Percentiles rank a stretch among this genome's conserved stretches.
These are phyloP conservation scores for Calonectria ilicicola DNA, from an alignment of 2,329 filamentous ascomycete genomes.

Conservation along the genomic window DNA sequence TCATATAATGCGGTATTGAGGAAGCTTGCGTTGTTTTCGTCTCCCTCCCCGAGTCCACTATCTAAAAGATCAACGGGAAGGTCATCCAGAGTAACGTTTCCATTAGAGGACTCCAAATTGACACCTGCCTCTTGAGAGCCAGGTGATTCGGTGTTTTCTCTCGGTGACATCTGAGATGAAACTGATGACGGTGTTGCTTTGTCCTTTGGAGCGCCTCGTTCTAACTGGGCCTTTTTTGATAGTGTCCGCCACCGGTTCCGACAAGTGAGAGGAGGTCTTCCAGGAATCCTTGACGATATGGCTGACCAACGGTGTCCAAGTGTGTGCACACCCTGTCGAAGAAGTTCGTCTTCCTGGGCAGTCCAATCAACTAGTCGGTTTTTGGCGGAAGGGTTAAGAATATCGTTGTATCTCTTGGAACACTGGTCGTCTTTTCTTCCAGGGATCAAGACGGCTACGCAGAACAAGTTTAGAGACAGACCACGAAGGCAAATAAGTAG, in stretches of 20 bases:
- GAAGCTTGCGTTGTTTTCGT: slow-evolving; percentile 27
- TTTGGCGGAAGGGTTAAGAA: slow-evolving; percentile 42
- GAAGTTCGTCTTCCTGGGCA: slow-evolving; percentile 37
- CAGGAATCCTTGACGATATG: slow-evolving; percentile 41
- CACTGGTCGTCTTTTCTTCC: slow-evolving; percentile 47
- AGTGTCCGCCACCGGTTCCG: slow-evolving; percentile 44
- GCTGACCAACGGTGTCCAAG: slow-evolving; percentile 45
- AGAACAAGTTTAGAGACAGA: not conserved
- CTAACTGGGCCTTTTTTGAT: slow-evolving; percentile 26
- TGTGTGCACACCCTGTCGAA: slow-evolving; percentile 38
- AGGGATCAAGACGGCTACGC: slow-evolving; percentile 39
- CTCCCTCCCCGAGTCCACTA: slow-evolving; percentile 17
- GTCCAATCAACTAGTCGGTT: slow-evolving; percentile 44
- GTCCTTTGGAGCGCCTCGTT: slow-evolving; percentile 31
- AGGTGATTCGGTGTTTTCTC: slow-evolving; percentile 33
- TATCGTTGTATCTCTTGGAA: slow-evolving; percentile 46
- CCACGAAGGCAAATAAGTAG: not conserved
- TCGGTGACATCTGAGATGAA: slow-evolving; percentile 33
- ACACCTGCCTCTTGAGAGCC: slow-evolving; percentile 20
- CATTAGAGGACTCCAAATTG: not conserved
- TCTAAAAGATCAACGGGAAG: slow-evolving; percentile 19
- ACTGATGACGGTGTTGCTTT: slow-evolving; percentile 32
- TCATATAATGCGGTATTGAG: slow-evolving; percentile 38
- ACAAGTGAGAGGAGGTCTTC: slow-evolving; percentile 44
- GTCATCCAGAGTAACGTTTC: slow-evolving; percentile 5